Evolutionary conservation across 768 basidiomycete species (phyloP).

Genomic region (Rhizopogon roseolus): DNA sequence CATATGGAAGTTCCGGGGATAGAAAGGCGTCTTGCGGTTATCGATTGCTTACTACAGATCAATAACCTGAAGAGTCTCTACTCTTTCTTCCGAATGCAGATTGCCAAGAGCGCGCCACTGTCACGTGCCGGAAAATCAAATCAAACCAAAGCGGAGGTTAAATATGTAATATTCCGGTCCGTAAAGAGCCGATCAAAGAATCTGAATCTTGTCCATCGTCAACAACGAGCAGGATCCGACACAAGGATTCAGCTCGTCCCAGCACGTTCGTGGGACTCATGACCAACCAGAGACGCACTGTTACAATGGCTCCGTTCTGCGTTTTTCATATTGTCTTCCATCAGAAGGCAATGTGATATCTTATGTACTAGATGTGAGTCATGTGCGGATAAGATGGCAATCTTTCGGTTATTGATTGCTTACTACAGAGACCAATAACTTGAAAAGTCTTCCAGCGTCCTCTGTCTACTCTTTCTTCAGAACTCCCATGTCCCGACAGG

Average conservation of each 20-base stretch:
- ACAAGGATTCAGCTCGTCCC: not conserved
- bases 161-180: too few relatives aligned
- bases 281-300: too few relatives aligned
- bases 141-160: too few relatives aligned
- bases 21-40: not conserved
- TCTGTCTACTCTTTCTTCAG: slow-evolving; percentile 5
- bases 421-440: not conserved
- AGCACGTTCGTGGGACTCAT: not conserved
- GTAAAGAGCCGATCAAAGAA: not conserved
- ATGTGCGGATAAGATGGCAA: too few relatives aligned
- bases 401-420: not conserved
- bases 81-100: slow-evolving; percentile 12
- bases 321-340: not conserved
- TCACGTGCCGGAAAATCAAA: slow-evolving; percentile 2
- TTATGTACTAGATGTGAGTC: not conserved
- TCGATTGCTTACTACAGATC: not conserved
- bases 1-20: not conserved
- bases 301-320: too few relatives aligned
- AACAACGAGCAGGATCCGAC: too few relatives aligned
- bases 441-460: not conserved
- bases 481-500: slow-evolving; percentile 22
- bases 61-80: not conserved
- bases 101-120: not conserved
- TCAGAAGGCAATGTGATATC: not conserved
- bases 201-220: too few relatives aligned